A percentile compares a stretch with the other conserved stretches of the same genome.
phyloP scores from a whole-genome alignment of 1,284 basidiomycete genomes.

The Leccinum huronense region DNA sequence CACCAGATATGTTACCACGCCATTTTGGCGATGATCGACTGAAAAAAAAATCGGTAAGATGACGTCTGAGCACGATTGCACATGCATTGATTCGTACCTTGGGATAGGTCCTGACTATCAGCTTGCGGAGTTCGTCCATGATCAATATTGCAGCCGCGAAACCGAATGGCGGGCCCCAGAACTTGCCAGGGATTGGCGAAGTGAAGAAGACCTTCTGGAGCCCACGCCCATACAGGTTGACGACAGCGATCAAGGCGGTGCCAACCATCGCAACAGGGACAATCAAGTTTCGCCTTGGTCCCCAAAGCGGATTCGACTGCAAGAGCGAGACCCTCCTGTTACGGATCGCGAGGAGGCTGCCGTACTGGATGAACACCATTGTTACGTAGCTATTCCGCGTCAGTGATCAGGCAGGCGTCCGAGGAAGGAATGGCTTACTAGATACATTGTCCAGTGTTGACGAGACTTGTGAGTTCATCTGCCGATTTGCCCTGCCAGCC shows the following conservation, averaged over 20 bases:
- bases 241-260: conserved; percentile 40
- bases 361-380: conserved; percentile 41
- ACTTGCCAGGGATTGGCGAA: conserved; percentile 41
- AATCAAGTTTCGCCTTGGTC: conserved; percentile 38
- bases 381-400: conserved; percentile 40
- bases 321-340: conserved; percentile 38
- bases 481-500: conserved; percentile 34
- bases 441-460: conserved; percentile 41
- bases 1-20: conserved; percentile 25
- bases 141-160: conserved; percentile 40
- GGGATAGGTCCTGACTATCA: conserved; percentile 42
- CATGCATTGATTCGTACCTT: conserved; percentile 26
- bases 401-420: conserved; percentile 22
- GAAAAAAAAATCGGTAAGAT: conserved; percentile 14
- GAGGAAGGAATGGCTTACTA: conserved; percentile 37
- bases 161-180: conserved; percentile 44
- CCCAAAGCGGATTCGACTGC: conserved; percentile 40
- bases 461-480: conserved; percentile 33
- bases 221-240: conserved; percentile 43
- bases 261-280: conserved; percentile 39
- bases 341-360: conserved; percentile 36
- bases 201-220: conserved; percentile 41
- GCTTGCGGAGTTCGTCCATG: conserved; percentile 41
- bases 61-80: not conserved
- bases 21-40: conserved; percentile 36